phyloP scores from a whole-genome alignment of 169 alveolate genomes.

The Eimeria maxima region DNA sequence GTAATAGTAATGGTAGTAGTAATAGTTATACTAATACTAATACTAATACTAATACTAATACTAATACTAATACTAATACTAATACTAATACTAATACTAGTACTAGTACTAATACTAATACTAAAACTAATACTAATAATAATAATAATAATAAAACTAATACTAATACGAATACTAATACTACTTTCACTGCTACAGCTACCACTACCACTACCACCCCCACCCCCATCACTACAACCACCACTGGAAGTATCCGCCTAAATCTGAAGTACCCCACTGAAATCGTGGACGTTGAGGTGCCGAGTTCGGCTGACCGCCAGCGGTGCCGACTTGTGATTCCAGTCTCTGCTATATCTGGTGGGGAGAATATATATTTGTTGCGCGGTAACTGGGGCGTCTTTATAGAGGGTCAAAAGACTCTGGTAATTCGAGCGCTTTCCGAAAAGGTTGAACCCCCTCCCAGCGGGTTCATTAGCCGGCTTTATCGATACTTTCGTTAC shows the following conservation, averaged over 20 bases:
- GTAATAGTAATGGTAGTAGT: no score
- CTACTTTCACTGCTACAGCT: background rate
- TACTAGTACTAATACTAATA: no score
- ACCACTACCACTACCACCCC: background rate
- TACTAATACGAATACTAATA: background rate
- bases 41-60: no score
- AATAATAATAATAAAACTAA: no score
- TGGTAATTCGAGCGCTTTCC: background rate
- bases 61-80: no score
- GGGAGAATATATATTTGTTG: background rate
- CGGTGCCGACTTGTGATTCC: conserved; percentile 9
- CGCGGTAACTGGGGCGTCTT: background rate
- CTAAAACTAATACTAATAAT: no score
- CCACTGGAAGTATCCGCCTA: background rate
- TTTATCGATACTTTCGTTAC: background rate
- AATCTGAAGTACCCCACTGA: background rate
- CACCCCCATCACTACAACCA: background rate
- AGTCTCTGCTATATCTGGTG: background rate
- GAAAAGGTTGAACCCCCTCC: background rate
- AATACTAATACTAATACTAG: no score
- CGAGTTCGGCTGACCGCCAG: conserved; percentile 4
- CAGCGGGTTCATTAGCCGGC: background rate
- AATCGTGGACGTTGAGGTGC: background rate
- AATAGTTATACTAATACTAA: no score
- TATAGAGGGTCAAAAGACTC: background rate